Evolutionary conservation across 2,329 filamentous ascomycete genomes (phyloP), one percentile per base, ranked within the genome.

Genomic region (Arthroderma sp.): DNA sequence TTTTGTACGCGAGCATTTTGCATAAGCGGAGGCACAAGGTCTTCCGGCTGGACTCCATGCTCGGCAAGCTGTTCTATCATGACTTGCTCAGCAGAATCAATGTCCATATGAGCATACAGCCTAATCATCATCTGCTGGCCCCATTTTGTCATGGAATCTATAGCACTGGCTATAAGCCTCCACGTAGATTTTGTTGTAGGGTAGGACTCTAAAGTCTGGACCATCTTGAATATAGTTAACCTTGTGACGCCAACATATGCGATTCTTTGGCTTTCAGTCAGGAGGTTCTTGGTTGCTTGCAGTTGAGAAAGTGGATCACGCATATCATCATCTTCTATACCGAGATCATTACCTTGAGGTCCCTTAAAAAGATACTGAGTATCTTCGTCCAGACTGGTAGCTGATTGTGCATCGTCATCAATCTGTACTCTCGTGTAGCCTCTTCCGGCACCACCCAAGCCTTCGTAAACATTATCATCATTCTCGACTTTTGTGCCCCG

Each of bases 21-120:
- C 81, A 94, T 94, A 38, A 98, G 71, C 0, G 85, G 77, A 0
- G 85, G 82, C 0, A 86, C 88, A 47, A 98, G 70, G 61, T 98
- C 91, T 38, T 72, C 70, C 0, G 91, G 82, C 49, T 86, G 72
- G 5, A 98, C 87, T 4, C 89, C 91, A 64, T 98, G 91, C 47
- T 91, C 84, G 8, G 85, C 82, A 47, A 98, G 72, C 63, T 98
- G 91, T 66, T 98, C 91, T 53, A 98, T 95, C 91, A 98, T 98
- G 61, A 98, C 72, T 68, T 98, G 91, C 64, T 98, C 91, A 47
- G 65, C 63, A 31, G 81, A 71, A 57, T 81, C 87, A 56, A 98
- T 93, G 48, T 98, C 91, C 91, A 98, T 98, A 64, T 98, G 91
- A 8, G 78, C 71, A 61, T 96, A 98, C 8, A 98, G 63, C 27